Evolutionary conservation across 139 green algal genomes (phyloP), one percentile per base, ranked within the genome.

Genomic region (Raphidocelis subcapitata): DNA sequence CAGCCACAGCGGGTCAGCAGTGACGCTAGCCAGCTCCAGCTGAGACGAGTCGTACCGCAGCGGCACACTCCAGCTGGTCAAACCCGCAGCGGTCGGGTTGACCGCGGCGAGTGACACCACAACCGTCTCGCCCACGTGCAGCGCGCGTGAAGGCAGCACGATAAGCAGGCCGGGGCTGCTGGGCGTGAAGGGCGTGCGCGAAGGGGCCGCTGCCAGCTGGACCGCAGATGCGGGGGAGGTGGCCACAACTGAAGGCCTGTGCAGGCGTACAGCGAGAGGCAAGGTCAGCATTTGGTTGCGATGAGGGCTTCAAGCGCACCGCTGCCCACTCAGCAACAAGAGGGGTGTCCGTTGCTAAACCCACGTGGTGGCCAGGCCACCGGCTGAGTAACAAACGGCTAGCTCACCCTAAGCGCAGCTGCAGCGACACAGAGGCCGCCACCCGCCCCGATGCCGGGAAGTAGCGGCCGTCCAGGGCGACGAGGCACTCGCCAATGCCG

Each of bases 81-180:
- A 2, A 18, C 70, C 70, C 33, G 67, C 41, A 28, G 28, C 14
- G 15, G 49, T 35, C 26, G 64, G 44, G 35, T 80, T 75, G 8
- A 66, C 64, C 29, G 81, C 81, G 5, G 73, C 66, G 0, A 86
- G 18, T 5, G 74, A 82, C 37, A 77, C 74, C 21, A 67, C 75
- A 65, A 86, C 78, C 5, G 41, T 31, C 49, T 86, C 81, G 0
- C 77, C 69, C 3, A 56, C 14, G 35, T 69, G 69, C n/a, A 86
- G 31, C 5, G 60, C 60, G 24, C 81, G 49, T 37, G 69, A 65
- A 0, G 81, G 81, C 56, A 86, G 54, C 1, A 76, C 67, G 44
- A 83, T 2, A 0, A 86, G 69, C 3, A 86, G 49, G 16, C 74
- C 63, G 5, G 72, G 59, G 4, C 28, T 62, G 32, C 51, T 74